Base-by-base conservation (phyloP, 768 basidiomycete genomes). In the Solioccasus polychromus region DNA sequence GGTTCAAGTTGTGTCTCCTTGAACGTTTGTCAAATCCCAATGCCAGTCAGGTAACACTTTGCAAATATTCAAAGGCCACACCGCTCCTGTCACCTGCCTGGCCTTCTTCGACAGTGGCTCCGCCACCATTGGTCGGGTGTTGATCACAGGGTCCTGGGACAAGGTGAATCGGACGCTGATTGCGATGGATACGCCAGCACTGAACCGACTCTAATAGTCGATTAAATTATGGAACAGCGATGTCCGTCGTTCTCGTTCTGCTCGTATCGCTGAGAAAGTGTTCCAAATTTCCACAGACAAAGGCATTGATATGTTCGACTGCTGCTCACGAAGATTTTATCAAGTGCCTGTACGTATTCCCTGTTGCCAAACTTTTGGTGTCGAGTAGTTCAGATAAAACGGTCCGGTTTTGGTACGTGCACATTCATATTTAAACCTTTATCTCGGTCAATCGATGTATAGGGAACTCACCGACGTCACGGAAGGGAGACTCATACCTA, bases 61-160 rank as follows among this genome's bases (percentile, higher is more conserved):
- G 38, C 82, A 85, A 58, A 63, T 87, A 15, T 93, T 80, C 68
- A 81, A 74, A 57, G 93, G 92, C 0, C 95, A 99, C 61, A 79
- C 76, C 2, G 95, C 88, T 5, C 95, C 95, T 26, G 90, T 94
- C 38, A 94, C 94, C 3, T 81, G 77, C 26, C 69, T 99, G 25
- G 81, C 82, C 6, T 85, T 97, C 57, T 77, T 69, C 52, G 71
- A 79, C 51, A 70, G 64, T 44, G 53, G 44, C 14, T 49, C 54
- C 20, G 69, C 71, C 10, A 68, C 71, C 29, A 69, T 64, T 12
- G 68, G 75, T 45, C 67, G 62, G 50, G 62, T 87, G 8, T 68
- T 99, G 29, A 77, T 98, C 51, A 92, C 89, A 35, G 93, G 89
- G 18, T 93, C 93, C 36, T 99, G 96, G 96, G 96, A 99, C 63